These are phyloP conservation scores for Thelephora terrestris DNA, from an alignment of 1,284 basidiomycete genomes.

Conservation along the genomic window DNA sequence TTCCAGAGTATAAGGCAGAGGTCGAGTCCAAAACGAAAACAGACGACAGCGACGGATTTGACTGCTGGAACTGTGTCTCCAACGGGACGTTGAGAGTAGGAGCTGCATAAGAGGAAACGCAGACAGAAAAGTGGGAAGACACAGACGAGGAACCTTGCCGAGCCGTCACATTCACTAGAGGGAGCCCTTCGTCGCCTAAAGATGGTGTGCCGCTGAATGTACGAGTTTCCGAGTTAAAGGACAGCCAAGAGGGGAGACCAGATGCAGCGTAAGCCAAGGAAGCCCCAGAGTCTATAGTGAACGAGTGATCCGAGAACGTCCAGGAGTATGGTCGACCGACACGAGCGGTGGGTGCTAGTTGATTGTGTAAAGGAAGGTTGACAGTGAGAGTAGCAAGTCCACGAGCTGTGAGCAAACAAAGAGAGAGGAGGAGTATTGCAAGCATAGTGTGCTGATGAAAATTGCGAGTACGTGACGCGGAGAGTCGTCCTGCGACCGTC, in stretches of 20 bases:
- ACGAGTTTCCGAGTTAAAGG: constrained; percentile 42
- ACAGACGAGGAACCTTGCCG: constrained; percentile 35
- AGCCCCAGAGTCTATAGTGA: constrained; percentile 35
- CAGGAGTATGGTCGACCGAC: constrained; percentile 49
- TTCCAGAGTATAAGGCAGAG: constrained; percentile 42
- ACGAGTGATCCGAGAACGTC: constrained; percentile 52
- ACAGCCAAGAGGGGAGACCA: constrained; percentile 52
- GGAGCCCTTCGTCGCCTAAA: constrained; percentile 43
- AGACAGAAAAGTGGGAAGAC: constrained; percentile 47
- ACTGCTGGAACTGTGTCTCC: constrained; percentile 45
- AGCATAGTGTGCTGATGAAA: not conserved
- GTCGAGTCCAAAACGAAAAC: constrained; percentile 46
- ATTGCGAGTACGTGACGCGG: not conserved
- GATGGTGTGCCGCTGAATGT: constrained; percentile 53
- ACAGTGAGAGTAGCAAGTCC: constrained; percentile 31
- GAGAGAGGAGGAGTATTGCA: not conserved
- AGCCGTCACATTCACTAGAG: constrained; percentile 45
- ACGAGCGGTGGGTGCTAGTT: constrained; percentile 56
- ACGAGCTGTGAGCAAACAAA: not conserved
- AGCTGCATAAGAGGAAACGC: constrained; percentile 45
- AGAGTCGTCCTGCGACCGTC: not conserved
- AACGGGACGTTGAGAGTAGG: constrained; percentile 51
- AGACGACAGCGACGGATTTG: constrained; percentile 57
- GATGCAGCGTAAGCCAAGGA: constrained; percentile 36
- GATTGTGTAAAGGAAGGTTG: constrained; percentile 40